Base-by-base conservation (phyloP, 2,329 filamentous ascomycete species). In the Westerdykella ornata region DNA sequence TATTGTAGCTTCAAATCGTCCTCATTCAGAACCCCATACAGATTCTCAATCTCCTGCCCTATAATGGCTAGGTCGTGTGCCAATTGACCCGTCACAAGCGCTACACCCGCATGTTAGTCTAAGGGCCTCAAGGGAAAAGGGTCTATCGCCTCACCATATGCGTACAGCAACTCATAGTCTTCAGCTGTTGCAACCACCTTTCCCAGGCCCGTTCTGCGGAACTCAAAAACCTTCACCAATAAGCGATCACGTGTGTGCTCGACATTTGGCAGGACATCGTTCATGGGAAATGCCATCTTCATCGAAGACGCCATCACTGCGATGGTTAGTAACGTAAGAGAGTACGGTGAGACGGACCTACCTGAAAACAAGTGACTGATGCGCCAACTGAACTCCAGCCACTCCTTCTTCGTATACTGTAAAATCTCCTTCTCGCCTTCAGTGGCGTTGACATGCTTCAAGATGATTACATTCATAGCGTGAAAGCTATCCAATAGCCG, bases 401-500 rank as follows among this genome's bases (percentile, higher is more conserved):
- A 79, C 66, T 98, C 90, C 7, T 78, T 72, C 4, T 79, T 75
- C 1, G 92, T 97, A 62, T 85, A 88, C 47, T 78, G 75, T 29
- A 98, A 71, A 29, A 97, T 76, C 7, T 84, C 82, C 42, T 83
- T 80, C 68, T 97, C 90, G 3, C 90, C 89, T 18, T 83, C 78
- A 2, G 82, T 88, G 1, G 87, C 77, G 29, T 77, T 77, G 9
- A 82, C 72, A 44, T 90, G 85, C 57, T 89, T 90, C 58, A 85
- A 76, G 29, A 94, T 88, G 47, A 96, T 82, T 9, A 96, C 79
- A 48, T 90, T 94, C 87, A 98, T 95, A 38, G 89, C 88, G 59
- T 97, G 89, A 65, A 98, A 96, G 29, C 87, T 84, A 65, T 96
- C 89, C 4, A 97, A 79, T 67, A 96, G 86, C 39, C 84, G 81